Evolutionary conservation across 2,329 filamentous ascomycete genomes (phyloP), one percentile per base, ranked within the genome.

Genomic region (Fusarium domesticum): DNA sequence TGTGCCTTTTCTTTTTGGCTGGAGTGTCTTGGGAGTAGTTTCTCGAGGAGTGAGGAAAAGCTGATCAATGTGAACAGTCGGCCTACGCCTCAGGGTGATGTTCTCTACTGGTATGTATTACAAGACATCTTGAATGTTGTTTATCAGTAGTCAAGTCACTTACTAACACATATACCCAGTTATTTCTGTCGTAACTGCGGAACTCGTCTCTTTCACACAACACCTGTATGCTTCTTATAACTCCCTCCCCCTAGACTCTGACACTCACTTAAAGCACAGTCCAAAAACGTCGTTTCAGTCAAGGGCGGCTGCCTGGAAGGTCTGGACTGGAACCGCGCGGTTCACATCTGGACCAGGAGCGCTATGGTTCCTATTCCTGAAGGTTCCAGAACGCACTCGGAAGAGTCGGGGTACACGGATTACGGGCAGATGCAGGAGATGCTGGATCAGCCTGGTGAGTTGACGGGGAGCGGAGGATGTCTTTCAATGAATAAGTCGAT

Each of bases 361-460:
- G 83, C 83, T 53, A 82, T 87, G 72, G 73, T 86, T 15, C 78
- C 82, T 25, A 85, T 87, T 50, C 83, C 84, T 3, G 81, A 84
- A 55, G 78, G 80, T 8, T 76, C 74, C 19, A 79, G 84, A 65
- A 64, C 68, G 6, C 75, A 77, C 60, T 73, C 75, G 12, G 79
- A 78, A 45, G 75, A 78, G 43, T 77, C 77, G 3, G 64, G 57
- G 6, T 63, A 59, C 32, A 70, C 67, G 11, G 69, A 70, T 11
- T 78, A 75, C 47, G 64, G 71, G 32, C 56, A 58, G 14, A 62
- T 63, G 6, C 73, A 76, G 56, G 73, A 75, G 50, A 51, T 61
- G 12, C 66, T 78, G 5, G 76, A 78, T 48, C 72, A 77, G 51
- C 74, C 75, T 7, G 61, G 58, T 4, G 61, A 65, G 35, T 56